Conservation (phyloP, 177 flowering plant species). For the Vitis hybrid region DNA sequence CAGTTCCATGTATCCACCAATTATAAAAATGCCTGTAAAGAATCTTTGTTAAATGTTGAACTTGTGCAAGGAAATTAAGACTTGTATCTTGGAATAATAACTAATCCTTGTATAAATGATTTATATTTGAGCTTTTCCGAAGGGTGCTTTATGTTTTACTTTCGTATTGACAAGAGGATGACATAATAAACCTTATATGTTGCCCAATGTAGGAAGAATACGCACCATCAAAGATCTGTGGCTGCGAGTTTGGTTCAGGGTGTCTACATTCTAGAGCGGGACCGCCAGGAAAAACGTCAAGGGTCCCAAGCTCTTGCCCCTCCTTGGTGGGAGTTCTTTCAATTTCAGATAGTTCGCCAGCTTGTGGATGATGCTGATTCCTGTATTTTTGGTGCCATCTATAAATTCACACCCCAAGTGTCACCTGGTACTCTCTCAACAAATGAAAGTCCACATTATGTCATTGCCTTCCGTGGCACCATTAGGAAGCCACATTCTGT, state of each 20-base stretch:
- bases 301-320: conserved; percentile 74
- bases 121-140: not conserved
- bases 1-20: too few species aligned
- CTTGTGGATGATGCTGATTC: conserved; percentile 71
- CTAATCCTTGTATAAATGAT: too few species aligned
- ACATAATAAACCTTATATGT: not conserved
- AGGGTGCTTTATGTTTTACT: not conserved
- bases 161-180: not conserved
- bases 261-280: conserved; percentile 71
- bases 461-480: conserved; percentile 90
- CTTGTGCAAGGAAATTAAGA: too few species aligned
- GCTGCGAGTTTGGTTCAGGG: conserved; percentile 83
- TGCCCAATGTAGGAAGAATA: conserved; percentile 51
- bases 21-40: not conserved
- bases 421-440: not conserved
- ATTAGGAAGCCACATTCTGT: conserved; percentile 58
- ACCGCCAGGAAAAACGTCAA: conserved; percentile 64
- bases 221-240: conserved; percentile 60
- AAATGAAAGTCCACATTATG: conserved; percentile 44
- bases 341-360: conserved; percentile 42
- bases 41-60: not conserved
- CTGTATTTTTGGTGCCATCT: conserved; percentile 81
- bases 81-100: too few species aligned
- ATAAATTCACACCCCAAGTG: conserved; percentile 36
- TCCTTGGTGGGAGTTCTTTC: conserved; percentile 84